These are phyloP conservation scores for Globisporangium orthogonon DNA, from an alignment of 352 stramenopile species.

Conservation along the genomic window DNA sequence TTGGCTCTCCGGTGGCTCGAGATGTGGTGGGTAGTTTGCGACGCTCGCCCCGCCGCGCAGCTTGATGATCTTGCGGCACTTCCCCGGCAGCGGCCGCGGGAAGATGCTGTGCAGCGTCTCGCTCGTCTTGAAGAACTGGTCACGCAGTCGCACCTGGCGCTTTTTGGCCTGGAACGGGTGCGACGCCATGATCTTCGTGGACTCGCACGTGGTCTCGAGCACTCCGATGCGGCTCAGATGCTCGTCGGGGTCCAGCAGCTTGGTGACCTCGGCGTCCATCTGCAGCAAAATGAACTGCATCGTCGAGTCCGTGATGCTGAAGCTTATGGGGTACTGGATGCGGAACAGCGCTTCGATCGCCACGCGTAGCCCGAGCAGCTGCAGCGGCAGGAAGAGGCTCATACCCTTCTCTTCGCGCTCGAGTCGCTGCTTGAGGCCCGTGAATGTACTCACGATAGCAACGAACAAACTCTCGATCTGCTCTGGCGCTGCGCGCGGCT, in stretches of 20 bases:
- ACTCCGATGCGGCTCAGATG: slow-evolving; percentile 47
- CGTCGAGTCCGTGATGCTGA: slow-evolving; percentile 20
- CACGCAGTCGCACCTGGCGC: slow-evolving; percentile 33
- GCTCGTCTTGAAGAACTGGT: slow-evolving; percentile 61
- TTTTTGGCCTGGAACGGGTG: slow-evolving; percentile 33
- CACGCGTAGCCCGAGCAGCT: slow-evolving; percentile 55
- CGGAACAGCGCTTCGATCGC: slow-evolving; percentile 56
- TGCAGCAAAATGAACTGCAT: slow-evolving; percentile 38
- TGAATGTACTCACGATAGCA: slow-evolving; percentile 28
- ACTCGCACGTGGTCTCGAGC: slow-evolving; percentile 58
- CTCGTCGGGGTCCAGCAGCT: slow-evolving; percentile 44
- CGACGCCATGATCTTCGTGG: slow-evolving; percentile 31
- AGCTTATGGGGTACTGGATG: slow-evolving; percentile 54
- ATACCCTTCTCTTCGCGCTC: slow-evolving; percentile 21
- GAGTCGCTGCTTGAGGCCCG: slow-evolving; percentile 16
- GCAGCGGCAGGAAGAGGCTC: slow-evolving; percentile 35
- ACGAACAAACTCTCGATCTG: slow-evolving; percentile 43
- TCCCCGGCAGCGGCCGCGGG: slow-evolving; percentile 36
- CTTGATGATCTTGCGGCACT: slow-evolving; percentile 46
- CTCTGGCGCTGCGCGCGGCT: neutral
- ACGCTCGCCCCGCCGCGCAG: slow-evolving; percentile 41
- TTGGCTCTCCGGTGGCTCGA: neutral
- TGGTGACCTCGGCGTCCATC: slow-evolving; percentile 35
- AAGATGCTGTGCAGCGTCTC: slow-evolving; percentile 51
- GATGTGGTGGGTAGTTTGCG: slow-evolving; percentile 29